Conservation (phyloP, 768 basidiomycete species). For the Tylopilus cervinicoccineus region DNA sequence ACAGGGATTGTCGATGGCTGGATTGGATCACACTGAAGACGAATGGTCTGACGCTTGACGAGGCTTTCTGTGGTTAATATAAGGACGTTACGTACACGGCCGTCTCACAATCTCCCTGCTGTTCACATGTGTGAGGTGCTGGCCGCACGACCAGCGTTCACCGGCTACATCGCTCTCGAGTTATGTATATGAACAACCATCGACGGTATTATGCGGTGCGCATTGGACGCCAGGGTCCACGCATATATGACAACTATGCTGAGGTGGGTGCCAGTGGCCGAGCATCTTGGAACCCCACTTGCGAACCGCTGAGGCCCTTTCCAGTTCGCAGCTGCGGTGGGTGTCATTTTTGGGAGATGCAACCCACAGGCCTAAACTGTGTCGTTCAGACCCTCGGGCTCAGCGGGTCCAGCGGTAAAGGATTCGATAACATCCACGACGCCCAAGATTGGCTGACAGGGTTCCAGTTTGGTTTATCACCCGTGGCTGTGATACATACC, state of each 20-base stretch:
- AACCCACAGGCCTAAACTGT: neutral
- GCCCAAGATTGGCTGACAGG: conserved; percentile 23
- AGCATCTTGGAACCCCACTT: neutral
- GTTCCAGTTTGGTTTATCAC: conserved; percentile 9
- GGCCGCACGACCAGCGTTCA: too few relatives aligned
- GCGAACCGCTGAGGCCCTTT: neutral
- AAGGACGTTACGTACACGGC: too few relatives aligned
- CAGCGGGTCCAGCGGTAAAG: conserved; percentile 32
- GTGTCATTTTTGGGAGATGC: neutral
- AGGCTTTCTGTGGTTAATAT: conserved; percentile 26
- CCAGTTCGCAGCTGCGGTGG: conserved; percentile 25
- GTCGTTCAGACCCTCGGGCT: conserved; percentile 24
- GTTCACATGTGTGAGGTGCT: neutral
- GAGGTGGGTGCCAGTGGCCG: conserved; percentile 23
- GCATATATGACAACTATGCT: conserved; percentile 27
- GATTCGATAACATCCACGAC: conserved; percentile 28
- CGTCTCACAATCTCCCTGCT: too few relatives aligned
- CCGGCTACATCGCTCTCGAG: neutral
- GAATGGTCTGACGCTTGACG: conserved; percentile 31
- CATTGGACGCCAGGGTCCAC: conserved; percentile 31
- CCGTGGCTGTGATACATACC: conserved; percentile 9
- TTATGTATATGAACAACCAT: conserved; percentile 13
- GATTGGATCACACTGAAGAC: conserved; percentile 11
- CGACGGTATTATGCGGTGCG: conserved; percentile 35
- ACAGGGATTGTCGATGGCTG: conserved; percentile 8